Percentiles rank a stretch among this genome's conserved stretches.
phyloP scores from a whole-genome alignment of 208 protist species.

The Porcisia deanei region DNA sequence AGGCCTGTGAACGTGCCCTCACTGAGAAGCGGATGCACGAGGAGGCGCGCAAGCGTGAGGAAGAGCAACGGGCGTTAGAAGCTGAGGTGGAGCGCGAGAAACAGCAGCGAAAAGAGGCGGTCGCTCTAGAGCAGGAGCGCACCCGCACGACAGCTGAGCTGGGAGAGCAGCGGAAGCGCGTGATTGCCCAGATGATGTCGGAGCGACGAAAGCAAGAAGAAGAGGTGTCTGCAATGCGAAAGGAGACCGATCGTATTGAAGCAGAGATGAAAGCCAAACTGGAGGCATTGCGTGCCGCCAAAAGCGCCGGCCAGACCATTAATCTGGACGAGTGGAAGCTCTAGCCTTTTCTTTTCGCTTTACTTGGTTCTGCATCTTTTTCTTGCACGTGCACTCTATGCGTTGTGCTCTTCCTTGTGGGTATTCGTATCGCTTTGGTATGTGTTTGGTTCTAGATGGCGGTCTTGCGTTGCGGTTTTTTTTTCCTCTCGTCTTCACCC shows the following conservation, averaged over 20 bases:
- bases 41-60: slow-evolving; percentile 36
- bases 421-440: not conserved
- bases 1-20: slow-evolving; percentile 39
- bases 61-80: slow-evolving; percentile 44
- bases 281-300: slow-evolving; percentile 81
- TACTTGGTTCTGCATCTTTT: slow-evolving; percentile 8
- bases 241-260: slow-evolving; percentile 85
- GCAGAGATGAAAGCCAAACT: slow-evolving; percentile 88
- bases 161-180: slow-evolving; percentile 54
- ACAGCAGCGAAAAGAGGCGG: slow-evolving; percentile 37
- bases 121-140: slow-evolving; percentile 50
- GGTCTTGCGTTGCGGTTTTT: not conserved
- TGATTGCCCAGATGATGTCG: slow-evolving; percentile 63
- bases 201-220: slow-evolving; percentile 71
- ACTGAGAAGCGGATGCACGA: slow-evolving; percentile 45
- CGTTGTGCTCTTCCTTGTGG: not conserved
- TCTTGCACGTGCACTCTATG: not conserved
- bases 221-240: slow-evolving; percentile 76
- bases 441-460: not conserved
- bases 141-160: slow-evolving; percentile 59
- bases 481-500: not conserved
- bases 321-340: slow-evolving; percentile 87
- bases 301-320: slow-evolving; percentile 71
- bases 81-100: slow-evolving; percentile 43
- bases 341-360: slow-evolving; percentile 18